Percentiles rank a stretch among this genome's conserved stretches.
These are phyloP conservation scores for Parmales sp. DNA, from an alignment of 108 stramenopile genomes.

Conservation along the genomic window DNA sequence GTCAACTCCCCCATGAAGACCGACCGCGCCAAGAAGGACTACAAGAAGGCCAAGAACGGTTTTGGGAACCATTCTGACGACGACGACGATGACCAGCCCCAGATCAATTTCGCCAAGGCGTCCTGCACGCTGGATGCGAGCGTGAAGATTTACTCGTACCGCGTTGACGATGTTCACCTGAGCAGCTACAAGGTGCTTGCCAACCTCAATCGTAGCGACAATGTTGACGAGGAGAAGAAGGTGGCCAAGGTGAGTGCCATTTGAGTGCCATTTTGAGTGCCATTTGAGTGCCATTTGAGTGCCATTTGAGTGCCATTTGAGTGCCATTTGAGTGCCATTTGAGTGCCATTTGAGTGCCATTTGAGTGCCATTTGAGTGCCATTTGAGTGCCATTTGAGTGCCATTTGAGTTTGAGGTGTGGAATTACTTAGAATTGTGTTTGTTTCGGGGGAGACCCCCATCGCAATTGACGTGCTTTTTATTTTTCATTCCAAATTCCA, in stretches of 20 bases:
- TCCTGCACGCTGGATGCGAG: constrained; percentile 89
- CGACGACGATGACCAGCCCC: constrained; percentile 20
- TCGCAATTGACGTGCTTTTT: too few relatives aligned
- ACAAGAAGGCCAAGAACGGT: constrained; percentile 1
- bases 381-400: too few relatives aligned
- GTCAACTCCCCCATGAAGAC: neutral
- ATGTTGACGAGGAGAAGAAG: constrained; percentile 15
- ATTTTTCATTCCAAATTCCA: too few relatives aligned
- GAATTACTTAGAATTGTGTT: too few relatives aligned
- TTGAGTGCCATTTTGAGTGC: too few relatives aligned
- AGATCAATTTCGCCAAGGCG: constrained; percentile 96
- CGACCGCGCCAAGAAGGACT: neutral
- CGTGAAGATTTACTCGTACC: constrained; percentile 93
- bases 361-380: too few relatives aligned
- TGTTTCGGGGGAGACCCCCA: too few relatives aligned
- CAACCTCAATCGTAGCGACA: constrained; percentile 77
- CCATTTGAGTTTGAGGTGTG: too few relatives aligned
- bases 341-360: too few relatives aligned
- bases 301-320: too few relatives aligned
- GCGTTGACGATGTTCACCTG: constrained; percentile 91
- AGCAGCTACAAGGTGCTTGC: constrained; percentile 87
- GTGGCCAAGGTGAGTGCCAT: constrained; percentile 12
- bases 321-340: too few relatives aligned
- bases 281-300: neutral
- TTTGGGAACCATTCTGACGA: neutral